Evolutionary conservation across 2,329 filamentous ascomycete genomes (phyloP).

Genomic region (Nemania bipapillata): DNA sequence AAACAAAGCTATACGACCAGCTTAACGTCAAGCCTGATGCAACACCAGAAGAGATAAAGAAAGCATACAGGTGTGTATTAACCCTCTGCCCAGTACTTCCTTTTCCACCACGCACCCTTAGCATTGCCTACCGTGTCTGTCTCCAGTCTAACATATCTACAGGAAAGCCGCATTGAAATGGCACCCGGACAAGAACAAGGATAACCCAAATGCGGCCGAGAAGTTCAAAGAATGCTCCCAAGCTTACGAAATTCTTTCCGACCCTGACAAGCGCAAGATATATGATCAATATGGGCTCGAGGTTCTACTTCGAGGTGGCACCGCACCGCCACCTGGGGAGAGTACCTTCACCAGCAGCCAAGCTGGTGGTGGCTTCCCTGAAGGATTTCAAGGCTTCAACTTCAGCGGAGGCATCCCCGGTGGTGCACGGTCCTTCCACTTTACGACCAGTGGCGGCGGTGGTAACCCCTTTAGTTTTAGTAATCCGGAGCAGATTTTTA

Average conservation of each 20-base stretch:
- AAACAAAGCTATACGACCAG: slow-evolving; percentile 94
- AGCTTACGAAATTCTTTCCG: slow-evolving; percentile 96
- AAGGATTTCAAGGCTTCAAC: slow-evolving; percentile 35
- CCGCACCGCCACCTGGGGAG: slow-evolving; percentile 71
- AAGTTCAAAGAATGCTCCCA: slow-evolving; percentile 99
- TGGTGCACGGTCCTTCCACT: slow-evolving; percentile 68
- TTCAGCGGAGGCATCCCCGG: slow-evolving; percentile 60
- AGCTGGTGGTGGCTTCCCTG: slow-evolving; percentile 55
- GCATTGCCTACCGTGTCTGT: slow-evolving; percentile 9
- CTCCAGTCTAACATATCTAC: slow-evolving; percentile 53
- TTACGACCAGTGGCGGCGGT: slow-evolving; percentile 66
- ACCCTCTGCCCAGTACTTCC: slow-evolving; percentile 19
- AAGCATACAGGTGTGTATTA: slow-evolving; percentile 80
- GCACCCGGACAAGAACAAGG: slow-evolving; percentile 98
- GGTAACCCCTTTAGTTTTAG: slow-evolving; percentile 81
- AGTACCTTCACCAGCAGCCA: slow-evolving; percentile 69
- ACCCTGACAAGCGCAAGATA: slow-evolving; percentile 93
- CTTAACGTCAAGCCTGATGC: slow-evolving; percentile 82
- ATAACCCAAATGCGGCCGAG: slow-evolving; percentile 83
- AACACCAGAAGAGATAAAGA: slow-evolving; percentile 94
- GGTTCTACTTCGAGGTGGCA: slow-evolving; percentile 84
- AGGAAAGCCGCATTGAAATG: slow-evolving; percentile 90
- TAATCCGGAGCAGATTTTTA: slow-evolving; percentile 84
- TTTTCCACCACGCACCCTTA: not conserved
- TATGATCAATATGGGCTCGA: slow-evolving; percentile 97